Percentiles rank a stretch among this genome's conserved stretches.
phyloP scores from a whole-genome alignment of 768 basidiomycete genomes.

The Naganishia onofrii region DNA sequence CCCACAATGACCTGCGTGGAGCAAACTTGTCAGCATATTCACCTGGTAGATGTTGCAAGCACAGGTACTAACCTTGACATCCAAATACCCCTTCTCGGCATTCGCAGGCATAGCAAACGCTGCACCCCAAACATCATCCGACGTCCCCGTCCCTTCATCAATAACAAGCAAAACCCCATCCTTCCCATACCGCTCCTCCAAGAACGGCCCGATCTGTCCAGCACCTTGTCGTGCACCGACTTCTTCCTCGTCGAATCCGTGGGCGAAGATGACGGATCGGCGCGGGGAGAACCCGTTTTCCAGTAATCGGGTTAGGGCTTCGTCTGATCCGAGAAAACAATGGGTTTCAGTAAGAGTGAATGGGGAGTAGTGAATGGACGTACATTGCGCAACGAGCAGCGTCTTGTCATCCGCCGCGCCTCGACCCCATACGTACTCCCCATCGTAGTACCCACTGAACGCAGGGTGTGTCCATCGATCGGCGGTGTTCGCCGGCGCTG shows the following conservation, averaged over 20 bases:
- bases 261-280: slow-evolving; percentile 54
- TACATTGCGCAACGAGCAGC: slow-evolving; percentile 46
- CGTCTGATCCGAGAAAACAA: slow-evolving; percentile 29
- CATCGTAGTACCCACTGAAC: slow-evolving; percentile 47
- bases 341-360: too few relatives aligned
- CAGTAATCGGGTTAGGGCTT: slow-evolving; percentile 57
- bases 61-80: slow-evolving; percentile 24
- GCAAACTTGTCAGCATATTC: slow-evolving; percentile 33
- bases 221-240: slow-evolving; percentile 56
- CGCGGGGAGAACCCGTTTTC: slow-evolving; percentile 62
- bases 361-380: too few relatives aligned
- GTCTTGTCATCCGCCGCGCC: slow-evolving; percentile 49
- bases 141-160: slow-evolving; percentile 75
- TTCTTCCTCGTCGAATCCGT: slow-evolving; percentile 70
- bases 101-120: slow-evolving; percentile 48
- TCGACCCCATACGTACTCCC: slow-evolving; percentile 43
- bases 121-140: slow-evolving; percentile 43
- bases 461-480: slow-evolving; percentile 47
- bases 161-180: slow-evolving; percentile 72
- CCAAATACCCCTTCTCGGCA: slow-evolving; percentile 52
- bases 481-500: slow-evolving; percentile 43
- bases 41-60: not conserved
- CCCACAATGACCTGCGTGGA: slow-evolving; percentile 25
- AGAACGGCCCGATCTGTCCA: slow-evolving; percentile 51
- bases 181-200: slow-evolving; percentile 66